Evolutionary conservation across 352 stramenopile species (phyloP), one percentile per base, ranked within the genome.

Genomic region (Phytophthora sp.): DNA sequence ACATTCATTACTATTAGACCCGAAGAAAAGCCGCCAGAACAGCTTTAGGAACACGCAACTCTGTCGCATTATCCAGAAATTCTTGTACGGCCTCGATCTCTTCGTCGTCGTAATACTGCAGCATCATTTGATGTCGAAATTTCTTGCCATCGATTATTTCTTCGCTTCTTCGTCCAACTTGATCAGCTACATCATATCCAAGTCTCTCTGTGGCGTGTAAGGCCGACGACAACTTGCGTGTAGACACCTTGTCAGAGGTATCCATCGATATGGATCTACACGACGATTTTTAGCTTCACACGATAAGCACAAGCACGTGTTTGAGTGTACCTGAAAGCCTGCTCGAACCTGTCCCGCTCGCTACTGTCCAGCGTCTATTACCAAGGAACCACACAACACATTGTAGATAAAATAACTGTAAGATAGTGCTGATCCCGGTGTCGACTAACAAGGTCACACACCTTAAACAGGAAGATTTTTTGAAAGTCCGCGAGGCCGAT

Each of bases 401-500:
- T 12, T 20, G 31, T 29, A 11, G 24, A 2, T 20, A 6, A 21
- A 12, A 46, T 30, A 57, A 2, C 15, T 21, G n/a, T n/a, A n/a
- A n/a, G n/a, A n/a, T n/a, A n/a, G n/a, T n/a, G n/a, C n/a, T n/a
- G n/a, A n/a, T n/a, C n/a, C n/a, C n/a, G n/a, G n/a, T 31, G 16
- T 16, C 27, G 20, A 1, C 33, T 2, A 16, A 23, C 16, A 18
- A 38, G 23, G 11, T 29, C 29, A 49, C 50, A n/a, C 15, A 77
- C 74, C 61, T 84, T 82, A 44, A 66, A 72, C 36, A 84, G 45
- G 33, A 77, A 82, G 39, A 84, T 72, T 20, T 72, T 71, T 20
- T 81, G 66, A 50, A 84, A 84, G 49, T 84, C 76, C 4, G 39
- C 57, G 26, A 82, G 58, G 1, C 42, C 60, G 42, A 84, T 69